phyloP scores from a whole-genome alignment of 345 rosid genomes.

The Pistacia vera region DNA sequence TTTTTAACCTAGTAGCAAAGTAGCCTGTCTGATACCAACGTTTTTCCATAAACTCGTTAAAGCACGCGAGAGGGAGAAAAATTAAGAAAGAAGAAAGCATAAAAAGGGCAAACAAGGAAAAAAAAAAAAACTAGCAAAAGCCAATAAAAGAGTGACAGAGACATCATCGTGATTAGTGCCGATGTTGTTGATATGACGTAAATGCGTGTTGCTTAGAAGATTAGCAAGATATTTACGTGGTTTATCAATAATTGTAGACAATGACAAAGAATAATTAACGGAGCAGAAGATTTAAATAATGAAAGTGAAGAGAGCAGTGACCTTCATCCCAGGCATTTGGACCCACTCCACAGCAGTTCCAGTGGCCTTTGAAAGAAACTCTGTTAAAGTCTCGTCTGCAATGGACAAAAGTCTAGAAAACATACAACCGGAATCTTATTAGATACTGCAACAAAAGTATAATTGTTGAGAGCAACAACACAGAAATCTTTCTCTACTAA shows the following conservation, averaged over 20 bases:
- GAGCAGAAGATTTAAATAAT: constrained; percentile 7
- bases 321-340: constrained; percentile 99
- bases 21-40: neutral
- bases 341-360: constrained; percentile 99
- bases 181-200: constrained; percentile 10
- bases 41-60: neutral
- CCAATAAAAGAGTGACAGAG: constrained; percentile 10
- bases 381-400: constrained; percentile 99
- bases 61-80: neutral
- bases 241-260: constrained; percentile 17
- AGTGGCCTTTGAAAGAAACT: constrained; percentile 99
- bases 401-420: constrained; percentile 86
- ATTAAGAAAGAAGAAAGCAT: neutral
- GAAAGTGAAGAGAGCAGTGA: constrained; percentile 20
- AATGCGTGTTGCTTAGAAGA: constrained; percentile 29
- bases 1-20: neutral
- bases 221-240: constrained; percentile 23
- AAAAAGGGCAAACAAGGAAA: neutral
- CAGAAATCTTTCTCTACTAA: constrained; percentile 51
- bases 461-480: constrained; percentile 23
- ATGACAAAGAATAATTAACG: constrained; percentile 24
- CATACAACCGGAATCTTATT: constrained; percentile 17
- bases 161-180: neutral
- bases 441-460: constrained; percentile 23
- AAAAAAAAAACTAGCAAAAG: neutral